Percentiles rank a stretch among this genome's conserved stretches.
Conservation (phyloP, 352 stramenopile genomes). For the Aphanomyces invadans region DNA sequence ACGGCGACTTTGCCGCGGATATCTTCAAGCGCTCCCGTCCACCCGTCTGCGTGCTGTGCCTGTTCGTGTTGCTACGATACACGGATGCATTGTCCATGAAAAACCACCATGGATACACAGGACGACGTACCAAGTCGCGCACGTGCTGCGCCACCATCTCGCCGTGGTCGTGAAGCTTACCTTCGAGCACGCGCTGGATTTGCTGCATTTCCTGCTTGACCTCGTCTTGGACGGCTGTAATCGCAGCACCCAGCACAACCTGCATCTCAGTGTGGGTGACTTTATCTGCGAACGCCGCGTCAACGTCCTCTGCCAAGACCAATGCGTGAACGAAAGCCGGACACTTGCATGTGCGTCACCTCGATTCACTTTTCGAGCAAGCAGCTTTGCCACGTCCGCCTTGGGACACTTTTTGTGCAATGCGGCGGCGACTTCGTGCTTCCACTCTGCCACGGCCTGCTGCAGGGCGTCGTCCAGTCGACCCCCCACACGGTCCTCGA, state of each 20-base stretch:
- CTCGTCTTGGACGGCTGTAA: background rate
- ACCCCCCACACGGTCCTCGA: background rate
- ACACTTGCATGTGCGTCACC: too few relatives aligned
- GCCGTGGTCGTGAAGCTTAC: background rate
- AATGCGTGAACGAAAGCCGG: background rate
- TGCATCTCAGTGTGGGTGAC: background rate
- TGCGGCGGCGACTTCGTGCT: background rate
- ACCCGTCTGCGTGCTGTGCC: background rate
- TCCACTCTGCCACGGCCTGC: background rate
- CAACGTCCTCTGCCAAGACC: constrained; percentile 1
- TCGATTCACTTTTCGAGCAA: constrained; percentile 18
- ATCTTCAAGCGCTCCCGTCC: constrained; percentile 4
- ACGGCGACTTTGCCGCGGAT: background rate
- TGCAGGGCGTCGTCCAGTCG: background rate
- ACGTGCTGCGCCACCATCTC: background rate
- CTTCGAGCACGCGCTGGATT: background rate
- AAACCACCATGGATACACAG: background rate
- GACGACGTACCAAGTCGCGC: background rate
- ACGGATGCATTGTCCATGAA: too few relatives aligned
- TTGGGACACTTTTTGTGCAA: constrained; percentile 14
- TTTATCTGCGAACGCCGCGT: background rate
- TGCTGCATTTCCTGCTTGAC: background rate
- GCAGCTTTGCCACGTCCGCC: constrained; percentile 8
- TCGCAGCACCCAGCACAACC: background rate
- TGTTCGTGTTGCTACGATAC: constrained; percentile 15